Evolutionary conservation across 176 grass and related monocot species (phyloP).

Genomic region (Urochloa ruziziensis): DNA sequence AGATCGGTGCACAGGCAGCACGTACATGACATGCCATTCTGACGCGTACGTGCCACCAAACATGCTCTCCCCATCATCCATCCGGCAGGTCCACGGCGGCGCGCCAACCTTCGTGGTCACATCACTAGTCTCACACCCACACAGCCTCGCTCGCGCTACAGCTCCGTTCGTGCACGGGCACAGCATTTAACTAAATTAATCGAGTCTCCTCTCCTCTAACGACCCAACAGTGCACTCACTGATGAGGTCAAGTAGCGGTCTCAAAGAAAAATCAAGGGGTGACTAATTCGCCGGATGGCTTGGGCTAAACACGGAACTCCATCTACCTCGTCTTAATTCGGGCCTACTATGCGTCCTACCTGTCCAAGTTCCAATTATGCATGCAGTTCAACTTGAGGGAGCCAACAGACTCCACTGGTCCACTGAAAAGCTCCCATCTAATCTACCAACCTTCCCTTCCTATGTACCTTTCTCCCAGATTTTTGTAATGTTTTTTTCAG

Average conservation of each 20-base stretch:
- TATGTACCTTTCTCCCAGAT: background rate
- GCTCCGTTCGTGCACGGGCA: background rate
- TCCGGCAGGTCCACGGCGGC: background rate
- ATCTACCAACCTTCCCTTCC: background rate
- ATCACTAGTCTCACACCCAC: background rate
- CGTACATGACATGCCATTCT: slow-evolving; percentile 10
- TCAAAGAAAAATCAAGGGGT: background rate
- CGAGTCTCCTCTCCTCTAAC: background rate
- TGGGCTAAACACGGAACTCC: background rate
- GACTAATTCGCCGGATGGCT: background rate
- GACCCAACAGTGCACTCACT: background rate
- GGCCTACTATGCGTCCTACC: background rate
- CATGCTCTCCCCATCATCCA: background rate
- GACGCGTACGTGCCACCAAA: slow-evolving; percentile 37
- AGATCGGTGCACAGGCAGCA: background rate
- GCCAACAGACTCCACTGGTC: background rate
- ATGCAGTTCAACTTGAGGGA: background rate
- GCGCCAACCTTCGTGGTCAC: slow-evolving; percentile 15
- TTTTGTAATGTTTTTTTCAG: background rate
- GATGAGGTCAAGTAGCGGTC: background rate
- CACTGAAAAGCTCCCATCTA: background rate
- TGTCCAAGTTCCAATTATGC: background rate
- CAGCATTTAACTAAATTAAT: background rate
- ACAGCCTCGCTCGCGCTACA: background rate
- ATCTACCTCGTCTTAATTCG: slow-evolving; percentile 19